Evolutionary conservation across 1,284 basidiomycete species (phyloP).

Genomic region (Trichosporon inkin): DNA sequence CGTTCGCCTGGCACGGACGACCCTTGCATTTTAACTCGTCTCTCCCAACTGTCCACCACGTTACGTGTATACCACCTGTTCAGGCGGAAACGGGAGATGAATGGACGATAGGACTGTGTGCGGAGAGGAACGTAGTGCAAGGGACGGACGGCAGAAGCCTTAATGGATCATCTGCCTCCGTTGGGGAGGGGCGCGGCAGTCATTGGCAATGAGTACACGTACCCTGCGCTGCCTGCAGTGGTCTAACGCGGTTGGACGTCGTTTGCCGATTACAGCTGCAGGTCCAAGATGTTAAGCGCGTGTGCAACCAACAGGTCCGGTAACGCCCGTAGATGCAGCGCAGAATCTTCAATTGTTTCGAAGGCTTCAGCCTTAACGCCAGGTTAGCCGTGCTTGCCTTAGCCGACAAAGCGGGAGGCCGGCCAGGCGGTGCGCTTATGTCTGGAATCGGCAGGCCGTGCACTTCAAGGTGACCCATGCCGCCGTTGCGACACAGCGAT

Average conservation of each 20-base stretch:
- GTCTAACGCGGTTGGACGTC: no score
- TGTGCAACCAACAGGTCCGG: not conserved
- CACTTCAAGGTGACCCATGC: not conserved
- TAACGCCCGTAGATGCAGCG: not conserved
- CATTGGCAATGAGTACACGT: no score
- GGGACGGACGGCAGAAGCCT: not conserved
- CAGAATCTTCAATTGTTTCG: slow-evolving; percentile 3
- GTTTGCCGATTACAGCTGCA: no score
- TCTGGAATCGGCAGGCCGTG: not conserved
- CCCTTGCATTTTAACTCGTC: not conserved
- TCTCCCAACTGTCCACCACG: not conserved
- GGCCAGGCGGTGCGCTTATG: not conserved
- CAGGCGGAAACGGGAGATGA: not conserved
- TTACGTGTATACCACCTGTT: not conserved
- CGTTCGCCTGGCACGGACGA: not conserved
- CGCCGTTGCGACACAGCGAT: not conserved
- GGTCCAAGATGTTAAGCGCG: no score
- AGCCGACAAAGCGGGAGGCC: not conserved
- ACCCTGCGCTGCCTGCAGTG: no score
- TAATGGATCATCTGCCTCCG: not conserved
- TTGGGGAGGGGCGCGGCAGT: not conserved
- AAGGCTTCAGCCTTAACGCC: not conserved
- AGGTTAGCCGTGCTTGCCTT: not conserved
- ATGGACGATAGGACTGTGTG: not conserved
- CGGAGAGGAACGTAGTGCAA: no score